A percentile compares a stretch with the other conserved stretches of the same genome.
Evolutionary conservation across 176 grass and related monocot species (phyloP).

Genomic region (Zea luxurians): DNA sequence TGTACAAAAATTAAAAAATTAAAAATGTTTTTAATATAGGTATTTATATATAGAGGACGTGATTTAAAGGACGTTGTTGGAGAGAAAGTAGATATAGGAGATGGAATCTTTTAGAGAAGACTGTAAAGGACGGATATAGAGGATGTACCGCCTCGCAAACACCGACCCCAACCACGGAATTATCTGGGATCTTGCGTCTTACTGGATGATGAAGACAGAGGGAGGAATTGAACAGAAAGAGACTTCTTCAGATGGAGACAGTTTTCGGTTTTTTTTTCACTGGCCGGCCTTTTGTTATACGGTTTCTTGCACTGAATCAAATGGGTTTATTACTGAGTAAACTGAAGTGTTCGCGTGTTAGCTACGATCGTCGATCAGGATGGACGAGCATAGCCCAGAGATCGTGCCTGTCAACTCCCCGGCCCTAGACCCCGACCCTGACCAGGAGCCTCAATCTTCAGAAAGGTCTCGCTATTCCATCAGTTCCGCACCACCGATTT

Average conservation of each 20-base stretch:
- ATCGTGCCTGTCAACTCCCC: slow-evolving; percentile 24
- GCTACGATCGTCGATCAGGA: background rate
- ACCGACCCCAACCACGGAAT: slow-evolving; percentile 8
- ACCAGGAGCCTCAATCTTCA: background rate
- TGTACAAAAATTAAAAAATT: no score
- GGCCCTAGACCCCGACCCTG: background rate
- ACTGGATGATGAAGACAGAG: background rate
- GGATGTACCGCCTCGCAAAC: slow-evolving; percentile 41
- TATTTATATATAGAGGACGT: no score
- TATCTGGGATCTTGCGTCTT: background rate
- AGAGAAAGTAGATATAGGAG: no score
- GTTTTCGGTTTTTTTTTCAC: background rate
- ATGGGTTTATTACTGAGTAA: background rate
- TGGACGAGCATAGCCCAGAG: slow-evolving; percentile 32
- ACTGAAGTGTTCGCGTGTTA: background rate
- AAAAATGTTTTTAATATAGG: no score
- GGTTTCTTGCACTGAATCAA: background rate
- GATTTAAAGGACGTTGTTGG: no score
- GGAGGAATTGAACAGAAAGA: background rate
- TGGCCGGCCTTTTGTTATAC: background rate
- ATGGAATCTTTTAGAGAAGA: no score
- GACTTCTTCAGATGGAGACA: background rate
- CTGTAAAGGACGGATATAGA: no score
- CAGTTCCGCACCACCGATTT: no score
- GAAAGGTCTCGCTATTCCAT: slow-evolving; percentile 16